These are phyloP conservation scores for Hirsutella minnesotensis DNA, from an alignment of 2,329 filamentous ascomycete species.

Conservation along the genomic window DNA sequence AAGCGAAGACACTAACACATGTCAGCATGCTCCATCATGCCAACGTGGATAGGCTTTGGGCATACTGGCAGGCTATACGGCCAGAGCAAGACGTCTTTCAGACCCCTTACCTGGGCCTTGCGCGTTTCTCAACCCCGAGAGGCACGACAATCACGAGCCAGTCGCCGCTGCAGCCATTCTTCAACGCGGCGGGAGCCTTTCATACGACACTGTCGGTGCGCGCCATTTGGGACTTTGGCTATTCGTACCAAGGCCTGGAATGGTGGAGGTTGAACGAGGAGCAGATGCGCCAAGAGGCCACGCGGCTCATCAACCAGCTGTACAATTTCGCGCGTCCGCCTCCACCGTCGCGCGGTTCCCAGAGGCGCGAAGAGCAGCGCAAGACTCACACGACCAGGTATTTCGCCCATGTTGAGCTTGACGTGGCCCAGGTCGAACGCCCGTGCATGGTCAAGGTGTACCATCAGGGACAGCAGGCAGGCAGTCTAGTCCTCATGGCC, in stretches of 20 bases:
- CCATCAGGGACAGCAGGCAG: not conserved
- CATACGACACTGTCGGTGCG: conserved; percentile 29
- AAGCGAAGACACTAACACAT: not conserved
- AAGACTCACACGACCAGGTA: not conserved
- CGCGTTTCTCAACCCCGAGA: conserved; percentile 26
- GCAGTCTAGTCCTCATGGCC: not conserved
- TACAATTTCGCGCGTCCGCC: conserved; percentile 9
- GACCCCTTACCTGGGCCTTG: conserved; percentile 18
- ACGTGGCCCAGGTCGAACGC: not conserved
- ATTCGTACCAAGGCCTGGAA: conserved; percentile 25
- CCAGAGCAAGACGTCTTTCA: conserved; percentile 22
- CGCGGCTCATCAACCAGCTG: conserved; percentile 18
- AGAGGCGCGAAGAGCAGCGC: not conserved
- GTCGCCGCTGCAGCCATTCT: conserved; percentile 39
- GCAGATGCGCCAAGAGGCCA: conserved; percentile 18
- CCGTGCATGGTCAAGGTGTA: not conserved
- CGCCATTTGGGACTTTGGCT: conserved; percentile 23
- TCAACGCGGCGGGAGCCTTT: conserved; percentile 13
- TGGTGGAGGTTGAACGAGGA: conserved; percentile 17
- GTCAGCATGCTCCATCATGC: conserved; percentile 34
- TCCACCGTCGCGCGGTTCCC: not conserved
- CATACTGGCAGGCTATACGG: conserved; percentile 36
- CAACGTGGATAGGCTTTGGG: conserved; percentile 53
- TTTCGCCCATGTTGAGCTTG: not conserved
- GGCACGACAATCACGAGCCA: conserved; percentile 28